Evolutionary conservation across 352 stramenopile genomes (phyloP), one percentile per base, ranked within the genome.

Genomic region (Globisporangium apiculatum): DNA sequence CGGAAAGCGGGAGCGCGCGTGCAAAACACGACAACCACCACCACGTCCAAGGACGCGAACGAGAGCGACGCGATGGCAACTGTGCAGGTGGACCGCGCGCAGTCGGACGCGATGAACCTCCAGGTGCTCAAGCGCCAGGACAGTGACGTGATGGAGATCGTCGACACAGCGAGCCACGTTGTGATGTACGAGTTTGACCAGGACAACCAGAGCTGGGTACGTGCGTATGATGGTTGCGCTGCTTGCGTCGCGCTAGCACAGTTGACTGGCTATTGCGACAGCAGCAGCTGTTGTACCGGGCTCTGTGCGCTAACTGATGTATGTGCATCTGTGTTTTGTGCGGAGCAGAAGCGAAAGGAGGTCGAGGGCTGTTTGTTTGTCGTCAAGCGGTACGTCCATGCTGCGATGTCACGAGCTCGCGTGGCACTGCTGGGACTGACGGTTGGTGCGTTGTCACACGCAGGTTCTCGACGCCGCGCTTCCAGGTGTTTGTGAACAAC

Each of bases 141-240:
- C 55, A 66, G 72, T 47, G 68, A 83, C n/a, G 73, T 94, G 43
- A 68, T 76, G 66, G 83, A 94, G 40, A 92, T 94, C 54, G 76
- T 92, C 45, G 85, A 89, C 73, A 94, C 73, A 37, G 81, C 83
- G 55, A 91, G 80, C 62, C 85, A 94, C 58, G 85, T 92, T 35
- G 85, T 92, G 51, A 84, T 94, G 62, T 94, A 94, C 75, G 85
- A 94, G 72, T 94, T 94, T 58, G 77, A 92, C 65, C 80, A 91
- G 72, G 66, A 65, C 46, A 76, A 74, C 50, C 82, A 94, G 74
- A 87, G 67, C 48, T 94, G 85, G 85, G 85, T 94, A 64, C 69
- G 82, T 73, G 7, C 17, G 5, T 36, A 14, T 24, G 24, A 11
- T n/a, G 14, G 15, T 31, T 41, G 8, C 37, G 48, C 35, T 38